Evolutionary conservation across 805 yeast species (phyloP).

Genomic region (Starmerella sirachaensis): DNA sequence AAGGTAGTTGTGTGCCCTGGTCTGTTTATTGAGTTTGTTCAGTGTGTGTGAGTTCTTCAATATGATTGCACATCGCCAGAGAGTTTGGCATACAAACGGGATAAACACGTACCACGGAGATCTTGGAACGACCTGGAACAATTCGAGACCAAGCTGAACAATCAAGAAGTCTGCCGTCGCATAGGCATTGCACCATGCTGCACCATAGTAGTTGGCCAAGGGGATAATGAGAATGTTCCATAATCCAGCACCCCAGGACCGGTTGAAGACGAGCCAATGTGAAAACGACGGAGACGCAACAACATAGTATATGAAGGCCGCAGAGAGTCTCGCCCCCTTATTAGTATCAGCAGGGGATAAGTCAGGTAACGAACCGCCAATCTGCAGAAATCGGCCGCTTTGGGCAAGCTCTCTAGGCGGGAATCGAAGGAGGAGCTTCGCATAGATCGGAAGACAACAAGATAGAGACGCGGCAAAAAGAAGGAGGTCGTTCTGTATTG

Average conservation of each 20-base stretch:
- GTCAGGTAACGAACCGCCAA: too few species aligned
- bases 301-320: not conserved
- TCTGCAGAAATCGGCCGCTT: slow-evolving; percentile 1
- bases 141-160: slow-evolving; percentile 3
- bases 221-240: not conserved
- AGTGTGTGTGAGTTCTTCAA: slow-evolving; percentile 3
- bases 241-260: too few species aligned
- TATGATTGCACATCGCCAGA: not conserved
- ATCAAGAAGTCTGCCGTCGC: slow-evolving; percentile 6
- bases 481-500: slow-evolving; percentile 13
- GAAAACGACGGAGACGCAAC: not conserved
- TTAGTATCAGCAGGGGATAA: too few species aligned
- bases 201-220: not conserved
- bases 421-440: not conserved
- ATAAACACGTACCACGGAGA: not conserved
- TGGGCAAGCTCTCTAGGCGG: slow-evolving; percentile 5
- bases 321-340: too few species aligned
- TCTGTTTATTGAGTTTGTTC: not conserved
- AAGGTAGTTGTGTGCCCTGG: slow-evolving; percentile 8
- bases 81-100: not conserved
- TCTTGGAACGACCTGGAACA: not conserved
- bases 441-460: slow-evolving; percentile 10
- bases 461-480: slow-evolving; percentile 6
- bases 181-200: slow-evolving; percentile 1
- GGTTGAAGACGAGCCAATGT: slow-evolving; percentile 3